Percentiles rank a stretch among this genome's conserved stretches.
phyloP scores from a whole-genome alignment of 768 basidiomycete species.

The Xerocomellus amylosporus region DNA sequence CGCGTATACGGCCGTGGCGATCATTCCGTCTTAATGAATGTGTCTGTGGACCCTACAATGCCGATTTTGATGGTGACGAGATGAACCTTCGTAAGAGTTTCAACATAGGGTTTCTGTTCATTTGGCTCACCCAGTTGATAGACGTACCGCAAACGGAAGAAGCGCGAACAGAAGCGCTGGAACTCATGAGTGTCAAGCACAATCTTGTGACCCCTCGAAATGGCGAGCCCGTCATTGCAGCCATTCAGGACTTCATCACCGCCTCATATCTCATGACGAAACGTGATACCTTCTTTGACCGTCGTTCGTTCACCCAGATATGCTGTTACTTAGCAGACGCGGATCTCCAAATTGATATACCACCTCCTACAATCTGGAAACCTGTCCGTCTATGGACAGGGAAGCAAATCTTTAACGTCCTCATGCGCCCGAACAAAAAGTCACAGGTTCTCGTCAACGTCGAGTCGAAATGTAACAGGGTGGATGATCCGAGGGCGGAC shows the following conservation, averaged over 20 bases:
- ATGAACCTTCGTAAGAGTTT: conserved; percentile 90
- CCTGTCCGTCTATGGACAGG: conserved; percentile 95
- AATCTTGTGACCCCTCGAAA: conserved; percentile 98
- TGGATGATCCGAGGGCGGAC: conserved; percentile 66
- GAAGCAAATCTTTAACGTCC: conserved; percentile 96
- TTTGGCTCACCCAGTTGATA: conserved; percentile 29
- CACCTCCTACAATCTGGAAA: conserved; percentile 92
- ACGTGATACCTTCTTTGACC: conserved; percentile 89
- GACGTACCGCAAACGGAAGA: conserved; percentile 99
- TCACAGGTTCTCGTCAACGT: conserved; percentile 89
- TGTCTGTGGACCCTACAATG: conserved; percentile 98
- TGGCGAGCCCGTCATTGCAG: conserved; percentile 98
- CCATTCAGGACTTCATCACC: conserved; percentile 99
- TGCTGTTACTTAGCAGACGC: conserved; percentile 94
- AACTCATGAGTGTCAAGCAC: conserved; percentile 95
- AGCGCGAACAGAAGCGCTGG: conserved; percentile 92
- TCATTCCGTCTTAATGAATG: conserved; percentile 98
- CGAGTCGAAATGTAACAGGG: conserved; percentile 92
- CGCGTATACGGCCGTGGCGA: conserved; percentile 95
- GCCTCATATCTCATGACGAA: conserved; percentile 94
- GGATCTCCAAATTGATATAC: conserved; percentile 88
- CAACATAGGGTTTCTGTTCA: not conserved
- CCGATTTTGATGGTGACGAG: conserved; percentile 99
- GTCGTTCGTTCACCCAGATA: conserved; percentile 93
- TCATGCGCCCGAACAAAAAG: conserved; percentile 89